Base-by-base conservation (phyloP, 495 filamentous ascomycete genomes). In the Xylaria palmicola region DNA sequence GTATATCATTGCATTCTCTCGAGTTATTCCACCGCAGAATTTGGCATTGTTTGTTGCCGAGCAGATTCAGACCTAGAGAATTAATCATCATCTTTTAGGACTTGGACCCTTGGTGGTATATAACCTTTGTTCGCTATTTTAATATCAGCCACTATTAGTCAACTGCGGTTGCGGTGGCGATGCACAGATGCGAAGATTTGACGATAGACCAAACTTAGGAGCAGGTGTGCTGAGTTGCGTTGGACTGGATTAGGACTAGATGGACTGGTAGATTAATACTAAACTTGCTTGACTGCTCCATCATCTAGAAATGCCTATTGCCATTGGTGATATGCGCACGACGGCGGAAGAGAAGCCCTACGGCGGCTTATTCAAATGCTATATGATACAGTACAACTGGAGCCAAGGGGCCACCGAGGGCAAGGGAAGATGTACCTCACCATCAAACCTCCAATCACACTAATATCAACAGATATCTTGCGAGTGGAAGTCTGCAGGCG, bases 371-470 rank as follows among this genome's bases (percentile, higher is more conserved):
- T n/a, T n/a, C n/a, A n/a, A n/a, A n/a, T n/a, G n/a, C n/a, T n/a
- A n/a, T n/a, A n/a, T n/a, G n/a, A n/a, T n/a, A n/a, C n/a, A n/a
- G n/a, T n/a, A n/a, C n/a, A n/a, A n/a, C n/a, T n/a, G n/a, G n/a
- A 32, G 15, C 19, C 13, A 30, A 43, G 20, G 15, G 5, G 15
- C 3, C 26, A 4, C 4, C 6, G 8, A 27, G 10, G 34, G 4
- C 13, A 37, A 49, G 8, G 8, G 34, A 40, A 40, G 52, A 82
- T 91, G 84, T 90, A 20, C 75, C 86, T 90, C 85, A 81, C 83
- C 86, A 85, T 90, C 88, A 90, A 90, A 90, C 86, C 80, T 63
- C 74, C 73, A 77, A 73, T 71, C 63, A 75, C 80, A 77, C 83
- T 75, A 82, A 80, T 54, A 62, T 48, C 60, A 67, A 69, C 48